Evolutionary conservation across 73 alveolate species (phyloP), one percentile per base, ranked within the genome.

Genomic region (Paramecium tetraurelia): DNA sequence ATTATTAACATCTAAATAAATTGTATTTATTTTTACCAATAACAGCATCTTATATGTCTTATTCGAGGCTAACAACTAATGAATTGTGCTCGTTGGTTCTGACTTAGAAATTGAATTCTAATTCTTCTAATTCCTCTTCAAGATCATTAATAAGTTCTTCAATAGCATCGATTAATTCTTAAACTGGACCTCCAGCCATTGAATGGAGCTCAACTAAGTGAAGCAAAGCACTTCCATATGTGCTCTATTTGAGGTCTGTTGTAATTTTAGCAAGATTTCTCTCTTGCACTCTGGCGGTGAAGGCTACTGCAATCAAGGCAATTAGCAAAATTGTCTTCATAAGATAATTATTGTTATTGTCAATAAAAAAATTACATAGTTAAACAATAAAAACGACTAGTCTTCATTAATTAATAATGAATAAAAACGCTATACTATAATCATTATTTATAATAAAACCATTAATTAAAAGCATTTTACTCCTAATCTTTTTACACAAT

Each of bases 171-270:
- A 46, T 48, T 14, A 80, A 80, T 43, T 80, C 90, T 80, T 80
- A 46, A 24, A 80, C 90, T 40, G 90, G 76, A 43, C 90, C 90
- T 22, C 90, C 90, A 44, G 90, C 90, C 90, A 44, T 44, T 12
- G 90, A 41, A 58, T 80, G 90, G n/a, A 80, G 57, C 20, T 80
- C 90, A 22, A 80, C 76, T 24, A 80, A 48, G 57, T 80, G 90
- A 80, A 80, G 90, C 22, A 80, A 80, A 1, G 90, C 90, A 12
- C 50, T 44, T 18, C 90, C 90, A 27, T 80, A 80, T 22, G 70
- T 80, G 75, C 76, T 44, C 75, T 80, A 44, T 21, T 33, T 48
- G 44, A 80, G 57, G 63, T 80, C 90, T 40, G 70, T 80, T 44
- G 46, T 6, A 24, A 80, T 48, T 80, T 80, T 80, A 16, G 90